These are phyloP conservation scores for Triangularia verruculosa DNA, from an alignment of 2,329 filamentous ascomycete species.

Conservation along the genomic window DNA sequence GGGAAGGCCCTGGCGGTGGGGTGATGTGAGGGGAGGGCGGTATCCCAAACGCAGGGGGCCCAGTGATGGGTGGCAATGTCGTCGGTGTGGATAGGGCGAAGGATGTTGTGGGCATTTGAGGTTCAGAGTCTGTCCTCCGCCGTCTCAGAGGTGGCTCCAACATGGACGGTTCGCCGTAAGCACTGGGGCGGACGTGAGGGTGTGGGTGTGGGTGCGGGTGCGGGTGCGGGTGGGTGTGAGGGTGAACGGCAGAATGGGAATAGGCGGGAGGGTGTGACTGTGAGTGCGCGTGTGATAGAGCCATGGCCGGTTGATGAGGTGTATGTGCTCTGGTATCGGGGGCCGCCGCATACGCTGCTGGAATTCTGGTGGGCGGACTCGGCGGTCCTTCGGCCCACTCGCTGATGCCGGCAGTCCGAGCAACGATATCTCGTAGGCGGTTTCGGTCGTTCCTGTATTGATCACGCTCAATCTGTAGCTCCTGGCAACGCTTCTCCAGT, in stretches of 20 bases:
- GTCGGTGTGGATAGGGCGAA: slow-evolving; percentile 40
- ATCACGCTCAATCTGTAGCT: slow-evolving; percentile 61
- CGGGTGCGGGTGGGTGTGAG: slow-evolving; percentile 23
- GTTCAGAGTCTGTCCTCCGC: slow-evolving; percentile 47
- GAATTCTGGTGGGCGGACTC: slow-evolving; percentile 28
- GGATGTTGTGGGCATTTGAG: slow-evolving; percentile 40
- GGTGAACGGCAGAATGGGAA: background rate
- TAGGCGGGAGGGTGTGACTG: background rate
- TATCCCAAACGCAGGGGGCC: slow-evolving; percentile 34
- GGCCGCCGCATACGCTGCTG: slow-evolving; percentile 33
- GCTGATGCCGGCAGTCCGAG: slow-evolving; percentile 55
- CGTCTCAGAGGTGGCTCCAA: slow-evolving; percentile 47
- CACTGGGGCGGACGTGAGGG: slow-evolving; percentile 24
- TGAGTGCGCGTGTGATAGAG: background rate
- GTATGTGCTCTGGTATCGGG: slow-evolving; percentile 37
- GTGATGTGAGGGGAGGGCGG: slow-evolving; percentile 39
- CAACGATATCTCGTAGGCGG: slow-evolving; percentile 64
- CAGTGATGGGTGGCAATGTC: slow-evolving; percentile 42
- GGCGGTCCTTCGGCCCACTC: slow-evolving; percentile 45
- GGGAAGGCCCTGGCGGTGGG: slow-evolving; percentile 39
- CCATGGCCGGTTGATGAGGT: slow-evolving; percentile 2
- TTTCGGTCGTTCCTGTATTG: slow-evolving; percentile 73
- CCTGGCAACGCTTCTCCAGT: slow-evolving; percentile 52
- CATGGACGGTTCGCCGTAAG: slow-evolving; percentile 39
- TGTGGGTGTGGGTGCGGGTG: slow-evolving; percentile 29